A percentile compares a stretch with the other conserved stretches of the same genome.
phyloP scores from a whole-genome alignment of 257 asterid genomes.

The Ocimum tenuiflorum region DNA sequence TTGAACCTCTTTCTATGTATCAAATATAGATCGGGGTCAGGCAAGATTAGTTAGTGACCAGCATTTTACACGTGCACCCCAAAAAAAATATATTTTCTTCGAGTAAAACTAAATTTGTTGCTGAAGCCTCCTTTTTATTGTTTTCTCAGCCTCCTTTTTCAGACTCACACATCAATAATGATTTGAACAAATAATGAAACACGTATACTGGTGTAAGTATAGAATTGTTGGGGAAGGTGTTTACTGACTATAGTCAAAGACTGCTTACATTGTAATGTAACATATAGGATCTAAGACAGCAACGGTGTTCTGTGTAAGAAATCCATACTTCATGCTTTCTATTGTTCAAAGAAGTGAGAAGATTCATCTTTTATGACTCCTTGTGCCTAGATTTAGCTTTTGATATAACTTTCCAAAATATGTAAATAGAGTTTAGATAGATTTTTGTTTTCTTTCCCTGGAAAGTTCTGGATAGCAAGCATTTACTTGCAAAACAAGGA shows the following conservation, averaged over 20 bases:
- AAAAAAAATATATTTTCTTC: not conserved
- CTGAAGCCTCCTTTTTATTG: not conserved
- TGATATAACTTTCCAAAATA: not conserved
- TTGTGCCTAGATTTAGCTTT: constrained; percentile 2
- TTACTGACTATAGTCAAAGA: not conserved
- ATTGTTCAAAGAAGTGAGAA: not conserved
- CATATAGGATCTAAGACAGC: not conserved
- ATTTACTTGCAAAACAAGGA: not conserved
- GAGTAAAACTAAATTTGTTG: too few relatives aligned
- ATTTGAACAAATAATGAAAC: not conserved
- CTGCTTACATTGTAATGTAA: not conserved
- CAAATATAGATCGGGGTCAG: constrained; percentile 5
- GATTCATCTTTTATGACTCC: not conserved
- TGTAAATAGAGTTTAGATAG: too few relatives aligned
- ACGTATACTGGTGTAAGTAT: not conserved
- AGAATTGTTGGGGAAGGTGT: not conserved
- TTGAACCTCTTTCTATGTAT: not conserved
- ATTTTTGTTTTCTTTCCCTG: not conserved
- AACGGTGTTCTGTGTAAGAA: not conserved
- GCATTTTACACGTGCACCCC: not conserved
- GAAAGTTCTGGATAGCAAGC: not conserved
- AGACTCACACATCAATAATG: not conserved
- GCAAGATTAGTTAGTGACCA: not conserved
- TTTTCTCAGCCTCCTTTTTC: not conserved
- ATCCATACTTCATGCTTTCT: not conserved